Percentiles rank a stretch among this genome's conserved stretches.
phyloP scores from a whole-genome alignment of 352 stramenopile species.

The Phytophthora pseudosyringae region DNA sequence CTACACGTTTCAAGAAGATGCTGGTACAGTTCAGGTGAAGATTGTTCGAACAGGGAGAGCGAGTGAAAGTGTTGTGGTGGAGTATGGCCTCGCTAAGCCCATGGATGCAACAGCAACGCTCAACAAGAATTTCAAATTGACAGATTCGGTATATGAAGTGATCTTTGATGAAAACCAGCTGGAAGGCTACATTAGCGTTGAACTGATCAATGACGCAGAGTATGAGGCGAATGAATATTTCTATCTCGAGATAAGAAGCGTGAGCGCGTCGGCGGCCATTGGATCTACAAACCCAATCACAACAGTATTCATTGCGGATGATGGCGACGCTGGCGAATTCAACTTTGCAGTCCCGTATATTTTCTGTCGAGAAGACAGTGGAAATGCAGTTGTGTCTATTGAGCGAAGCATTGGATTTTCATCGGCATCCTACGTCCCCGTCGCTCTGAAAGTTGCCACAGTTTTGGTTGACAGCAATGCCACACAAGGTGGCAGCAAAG shows the following conservation, averaged over 20 bases:
- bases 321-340: constrained; percentile 68
- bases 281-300: constrained; percentile 35
- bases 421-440: constrained; percentile 64
- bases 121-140: constrained; percentile 69
- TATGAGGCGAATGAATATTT: constrained; percentile 77
- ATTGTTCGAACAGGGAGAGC: constrained; percentile 52
- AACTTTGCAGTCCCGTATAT: constrained; percentile 59
- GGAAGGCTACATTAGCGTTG: constrained; percentile 50
- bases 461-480: constrained; percentile 59
- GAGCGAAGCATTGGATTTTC: constrained; percentile 55
- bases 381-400: constrained; percentile 62
- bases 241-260: constrained; percentile 58
- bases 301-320: constrained; percentile 62
- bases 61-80: constrained; percentile 44
- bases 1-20: constrained; percentile 61
- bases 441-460: constrained; percentile 59
- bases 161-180: constrained; percentile 58
- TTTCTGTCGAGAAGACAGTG: constrained; percentile 74
- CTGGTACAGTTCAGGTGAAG: constrained; percentile 50
- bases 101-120: constrained; percentile 57
- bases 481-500: constrained; percentile 61
- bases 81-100: constrained; percentile 56
- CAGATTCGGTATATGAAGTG: constrained; percentile 44
- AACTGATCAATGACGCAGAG: constrained; percentile 62
- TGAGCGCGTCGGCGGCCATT: constrained; percentile 43